Evolutionary conservation across 2,329 filamentous ascomycete genomes (phyloP).

Genomic region (Orbilia oligospora): DNA sequence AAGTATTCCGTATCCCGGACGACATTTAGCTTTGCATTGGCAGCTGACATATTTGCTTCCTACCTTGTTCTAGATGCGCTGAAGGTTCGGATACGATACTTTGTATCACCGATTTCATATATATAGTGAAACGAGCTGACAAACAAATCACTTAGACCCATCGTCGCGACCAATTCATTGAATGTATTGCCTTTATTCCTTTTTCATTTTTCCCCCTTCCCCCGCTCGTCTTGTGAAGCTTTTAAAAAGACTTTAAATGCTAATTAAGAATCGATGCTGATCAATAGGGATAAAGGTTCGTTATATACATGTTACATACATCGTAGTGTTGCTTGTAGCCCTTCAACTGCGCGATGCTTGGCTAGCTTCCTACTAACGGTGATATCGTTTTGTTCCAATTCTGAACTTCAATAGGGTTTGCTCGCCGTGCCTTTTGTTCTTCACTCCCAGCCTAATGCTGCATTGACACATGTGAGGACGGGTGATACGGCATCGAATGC

Average conservation of each 20-base stretch:
- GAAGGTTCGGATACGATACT: constrained; percentile 24
- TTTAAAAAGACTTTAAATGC: not conserved
- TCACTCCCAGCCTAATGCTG: constrained; percentile 91
- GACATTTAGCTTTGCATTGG: not conserved
- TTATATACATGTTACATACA: too few relatives aligned
- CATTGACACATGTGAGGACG: constrained; percentile 79
- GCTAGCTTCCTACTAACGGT: not conserved
- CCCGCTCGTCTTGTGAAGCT: not conserved
- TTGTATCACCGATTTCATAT: not conserved
- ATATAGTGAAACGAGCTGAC: not conserved
- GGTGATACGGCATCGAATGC: constrained; percentile 81
- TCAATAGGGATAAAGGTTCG: constrained; percentile 54
- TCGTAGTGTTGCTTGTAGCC: too few relatives aligned
- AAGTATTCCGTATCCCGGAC: not conserved
- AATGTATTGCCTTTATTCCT: constrained; percentile 28
- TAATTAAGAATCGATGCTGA: not conserved
- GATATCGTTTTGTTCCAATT: not conserved
- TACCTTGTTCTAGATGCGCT: constrained; percentile 42
- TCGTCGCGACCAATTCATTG: constrained; percentile 59
- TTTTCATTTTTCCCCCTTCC: too few relatives aligned
- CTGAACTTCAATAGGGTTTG: constrained; percentile 73
- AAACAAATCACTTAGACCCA: constrained; percentile 41
- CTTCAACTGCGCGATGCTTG: not conserved
- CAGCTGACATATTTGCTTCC: not conserved
- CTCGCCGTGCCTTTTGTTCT: constrained; percentile 96